A percentile compares a stretch with the other conserved stretches of the same genome.
Conservation (phyloP, 1,139 yeast genomes). For the Candida labiduridarum region DNA sequence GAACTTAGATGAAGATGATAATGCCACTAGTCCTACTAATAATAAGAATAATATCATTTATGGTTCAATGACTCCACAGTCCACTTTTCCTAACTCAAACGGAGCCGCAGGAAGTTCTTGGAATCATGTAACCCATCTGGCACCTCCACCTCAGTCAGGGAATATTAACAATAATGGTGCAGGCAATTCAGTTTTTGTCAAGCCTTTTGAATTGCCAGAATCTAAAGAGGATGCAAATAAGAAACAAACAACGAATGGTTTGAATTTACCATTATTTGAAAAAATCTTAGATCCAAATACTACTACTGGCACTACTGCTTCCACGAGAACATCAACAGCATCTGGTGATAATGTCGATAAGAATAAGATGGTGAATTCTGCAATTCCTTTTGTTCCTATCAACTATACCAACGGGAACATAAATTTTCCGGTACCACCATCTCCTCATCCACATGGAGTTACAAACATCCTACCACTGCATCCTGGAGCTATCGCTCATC, state of each 20-base stretch:
- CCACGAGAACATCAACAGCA: too few relatives aligned
- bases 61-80: slow-evolving; percentile 39
- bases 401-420: slow-evolving; percentile 1
- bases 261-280: slow-evolving; percentile 11
- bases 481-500: not conserved
- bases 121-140: slow-evolving; percentile 31
- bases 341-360: not conserved
- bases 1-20: slow-evolving; percentile 41
- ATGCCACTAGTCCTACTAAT: slow-evolving; percentile 9
- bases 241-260: slow-evolving; percentile 11
- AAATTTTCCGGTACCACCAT: slow-evolving; percentile 5
- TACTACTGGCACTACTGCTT: not conserved
- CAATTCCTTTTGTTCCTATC: slow-evolving; percentile 4
- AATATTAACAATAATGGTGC: slow-evolving; percentile 12
- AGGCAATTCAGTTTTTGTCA: slow-evolving; percentile 22
- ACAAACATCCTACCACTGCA: slow-evolving; percentile 26
- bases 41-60: slow-evolving; percentile 12
- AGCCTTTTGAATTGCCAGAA: slow-evolving; percentile 43
- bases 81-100: slow-evolving; percentile 16
- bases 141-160: slow-evolving; percentile 35
- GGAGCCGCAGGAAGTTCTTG: slow-evolving; percentile 13
- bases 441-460: slow-evolving; percentile 18
- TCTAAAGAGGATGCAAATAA: slow-evolving; percentile 19
- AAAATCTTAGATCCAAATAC: slow-evolving; percentile 4
- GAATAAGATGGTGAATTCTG: not conserved